A percentile compares a stretch with the other conserved stretches of the same genome.
phyloP scores from a whole-genome alignment of 495 filamentous ascomycete species.

The Neurospora tetrasperma region DNA sequence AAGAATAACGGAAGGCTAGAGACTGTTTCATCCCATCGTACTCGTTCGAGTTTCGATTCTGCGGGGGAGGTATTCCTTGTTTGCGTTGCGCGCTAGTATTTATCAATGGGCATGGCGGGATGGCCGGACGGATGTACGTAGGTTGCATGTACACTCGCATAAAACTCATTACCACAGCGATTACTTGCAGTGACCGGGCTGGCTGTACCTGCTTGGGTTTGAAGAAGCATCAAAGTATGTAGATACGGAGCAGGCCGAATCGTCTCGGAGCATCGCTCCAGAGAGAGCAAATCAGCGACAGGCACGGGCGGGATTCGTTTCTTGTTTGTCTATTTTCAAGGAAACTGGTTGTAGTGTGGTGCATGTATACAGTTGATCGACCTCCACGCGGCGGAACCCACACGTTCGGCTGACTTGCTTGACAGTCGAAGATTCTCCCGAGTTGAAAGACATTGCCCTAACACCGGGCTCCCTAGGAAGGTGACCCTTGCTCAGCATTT shows the following conservation, averaged over 20 bases:
- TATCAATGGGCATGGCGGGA: background rate
- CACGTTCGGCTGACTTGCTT: background rate
- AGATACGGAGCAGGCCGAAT: background rate
- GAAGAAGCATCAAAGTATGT: background rate
- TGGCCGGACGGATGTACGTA: background rate
- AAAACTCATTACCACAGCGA: background rate
- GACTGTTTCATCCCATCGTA: background rate
- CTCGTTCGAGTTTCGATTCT: background rate
- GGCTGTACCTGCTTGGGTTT: background rate
- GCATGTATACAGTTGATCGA: background rate
- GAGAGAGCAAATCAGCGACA: background rate
- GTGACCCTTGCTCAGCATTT: background rate
- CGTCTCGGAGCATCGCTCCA: background rate
- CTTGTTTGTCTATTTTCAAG: background rate
- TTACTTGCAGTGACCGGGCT: background rate
- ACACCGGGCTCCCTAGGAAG: background rate
- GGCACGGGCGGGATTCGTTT: background rate
- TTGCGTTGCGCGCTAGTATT: background rate
- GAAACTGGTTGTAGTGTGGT: background rate
- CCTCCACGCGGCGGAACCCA: background rate
- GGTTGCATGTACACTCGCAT: background rate
- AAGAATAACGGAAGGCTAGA: background rate
- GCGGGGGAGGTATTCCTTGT: background rate
- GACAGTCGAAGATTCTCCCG: background rate
- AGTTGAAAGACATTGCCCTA: background rate